phyloP scores from a whole-genome alignment of 2,329 filamentous ascomycete genomes.

The Cephalotrichum gorgonifer region DNA sequence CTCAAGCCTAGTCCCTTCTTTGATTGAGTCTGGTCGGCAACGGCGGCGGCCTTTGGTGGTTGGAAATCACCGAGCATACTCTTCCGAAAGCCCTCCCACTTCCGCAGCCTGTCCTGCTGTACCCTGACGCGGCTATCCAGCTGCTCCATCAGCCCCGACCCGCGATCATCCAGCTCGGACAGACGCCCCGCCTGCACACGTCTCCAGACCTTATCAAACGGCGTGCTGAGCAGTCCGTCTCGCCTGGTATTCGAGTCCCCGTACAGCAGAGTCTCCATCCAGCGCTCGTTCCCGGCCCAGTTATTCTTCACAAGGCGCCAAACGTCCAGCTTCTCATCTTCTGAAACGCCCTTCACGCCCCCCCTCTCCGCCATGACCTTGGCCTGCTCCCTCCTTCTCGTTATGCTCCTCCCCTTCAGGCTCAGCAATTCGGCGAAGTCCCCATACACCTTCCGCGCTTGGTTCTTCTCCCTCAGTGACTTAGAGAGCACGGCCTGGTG shows the following conservation, averaged over 20 bases:
- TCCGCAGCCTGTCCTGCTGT: slow-evolving; percentile 58
- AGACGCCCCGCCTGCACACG: slow-evolving; percentile 50
- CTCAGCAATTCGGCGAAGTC: slow-evolving; percentile 57
- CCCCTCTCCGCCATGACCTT: slow-evolving; percentile 17
- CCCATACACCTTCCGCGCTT: slow-evolving; percentile 44
- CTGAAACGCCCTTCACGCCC: slow-evolving; percentile 22
- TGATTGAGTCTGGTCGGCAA: slow-evolving; percentile 9
- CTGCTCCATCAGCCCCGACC: slow-evolving; percentile 52
- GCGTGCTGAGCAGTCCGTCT: slow-evolving; percentile 53
- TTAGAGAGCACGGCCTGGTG: slow-evolving; percentile 58
- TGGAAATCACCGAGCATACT: slow-evolving; percentile 27
- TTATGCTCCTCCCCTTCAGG: slow-evolving; percentile 49
- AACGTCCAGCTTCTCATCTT: slow-evolving; percentile 36
- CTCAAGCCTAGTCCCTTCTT: slow-evolving; percentile 40
- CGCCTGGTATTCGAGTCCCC: slow-evolving; percentile 48
- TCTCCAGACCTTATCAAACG: slow-evolving; percentile 64
- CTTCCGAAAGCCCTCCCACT: slow-evolving; percentile 61
- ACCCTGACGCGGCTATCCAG: slow-evolving; percentile 56
- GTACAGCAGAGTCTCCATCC: slow-evolving; percentile 60
- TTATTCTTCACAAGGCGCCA: slow-evolving; percentile 56
- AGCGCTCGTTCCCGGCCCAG: slow-evolving; percentile 69
- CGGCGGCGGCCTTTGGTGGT: background rate
- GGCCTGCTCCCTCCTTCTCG: slow-evolving; percentile 38
- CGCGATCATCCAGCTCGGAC: slow-evolving; percentile 42
- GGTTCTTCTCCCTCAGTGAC: slow-evolving; percentile 48